Conservation (phyloP, 2,329 filamentous ascomycete species). For the Rugonectria rugulosa region DNA sequence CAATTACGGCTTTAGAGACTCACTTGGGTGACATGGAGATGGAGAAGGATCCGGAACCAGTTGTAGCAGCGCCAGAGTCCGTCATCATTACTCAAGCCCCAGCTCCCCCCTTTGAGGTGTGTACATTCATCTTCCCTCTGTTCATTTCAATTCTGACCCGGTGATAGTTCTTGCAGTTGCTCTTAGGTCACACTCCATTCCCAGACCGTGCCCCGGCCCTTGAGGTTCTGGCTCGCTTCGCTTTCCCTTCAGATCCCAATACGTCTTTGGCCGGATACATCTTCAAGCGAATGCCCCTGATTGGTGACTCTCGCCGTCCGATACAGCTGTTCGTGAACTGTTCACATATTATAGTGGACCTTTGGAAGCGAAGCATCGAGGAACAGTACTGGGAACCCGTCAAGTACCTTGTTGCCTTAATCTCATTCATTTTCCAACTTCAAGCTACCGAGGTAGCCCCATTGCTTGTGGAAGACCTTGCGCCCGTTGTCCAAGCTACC, state of each 20-base stretch:
- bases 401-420: slow-evolving; percentile 68
- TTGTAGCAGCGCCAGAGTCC: slow-evolving; percentile 35
- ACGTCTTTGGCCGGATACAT: slow-evolving; percentile 72
- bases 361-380: slow-evolving; percentile 73
- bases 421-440: slow-evolving; percentile 69
- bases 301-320: slow-evolving; percentile 58
- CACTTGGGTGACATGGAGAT: slow-evolving; percentile 52
- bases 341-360: slow-evolving; percentile 66
- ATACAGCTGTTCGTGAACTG: slow-evolving; percentile 70
- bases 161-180: slow-evolving; percentile 65
- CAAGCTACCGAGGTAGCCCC: slow-evolving; percentile 67
- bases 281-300: slow-evolving; percentile 69
- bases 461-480: slow-evolving; percentile 64
- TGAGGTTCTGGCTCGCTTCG: slow-evolving; percentile 70
- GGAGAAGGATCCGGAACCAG: slow-evolving; percentile 37
- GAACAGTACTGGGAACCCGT: slow-evolving; percentile 71
- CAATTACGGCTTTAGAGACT: slow-evolving; percentile 66
- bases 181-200: slow-evolving; percentile 68
- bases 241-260: slow-evolving; percentile 69
- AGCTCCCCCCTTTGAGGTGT: slow-evolving; percentile 56
- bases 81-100: slow-evolving; percentile 34
- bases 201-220: slow-evolving; percentile 68
- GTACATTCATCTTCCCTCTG: slow-evolving; percentile 23
- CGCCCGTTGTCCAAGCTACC: slow-evolving; percentile 65
- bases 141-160: slow-evolving; percentile 31